Base-by-base conservation (phyloP, 352 stramenopile genomes). In the Globisporangium cylindrosporum region DNA sequence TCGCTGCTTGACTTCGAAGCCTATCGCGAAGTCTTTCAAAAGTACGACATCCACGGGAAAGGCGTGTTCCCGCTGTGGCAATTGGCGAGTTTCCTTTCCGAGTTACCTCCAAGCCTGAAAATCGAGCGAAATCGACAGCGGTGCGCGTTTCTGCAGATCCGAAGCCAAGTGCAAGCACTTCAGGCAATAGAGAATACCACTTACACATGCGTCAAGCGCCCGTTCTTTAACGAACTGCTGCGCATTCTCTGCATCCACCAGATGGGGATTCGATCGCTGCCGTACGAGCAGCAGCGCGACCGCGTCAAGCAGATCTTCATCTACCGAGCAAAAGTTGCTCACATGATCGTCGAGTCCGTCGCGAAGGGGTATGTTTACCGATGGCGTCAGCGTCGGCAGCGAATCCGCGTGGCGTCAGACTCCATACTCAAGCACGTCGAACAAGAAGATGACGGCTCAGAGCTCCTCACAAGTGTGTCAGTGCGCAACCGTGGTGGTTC, bases 251-350 rank as follows among this genome's bases (percentile, higher is more conserved):
- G 83, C 62, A 93, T 93, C 57, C 83, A 93, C 53, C 85, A 93
- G 24, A 71, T 93, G n/a, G 85, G 85, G 8, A 93, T 93, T 56
- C 83, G 83, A 20, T 88, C 83, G 34, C 71, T 93, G 46, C 83
- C 83, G 20, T 93, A 93, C 66, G 85, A 93, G 64, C 85, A 93
- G 66, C 85, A 92, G 64, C 77, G 85, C 64, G 85, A 92, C 63
- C 85, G 85, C 9, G 85, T 93, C 59, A 93, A 93, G 62, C 83
- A 93, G 69, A 93, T 93, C 68, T 93, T 93, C 59, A 85, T 93
- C 73, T 92, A 90, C 67, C 73, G 82, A 3, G 84, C 81, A 48
- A 91, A 92, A 64, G 80, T 93, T 36, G 83, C 85, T 25, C 72
- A 86, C 36, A 93, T 93, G 85, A 73, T 92, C 36, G 79, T 93